phyloP scores from a whole-genome alignment of 345 rosid species.

The Lumnitzera littorea region DNA sequence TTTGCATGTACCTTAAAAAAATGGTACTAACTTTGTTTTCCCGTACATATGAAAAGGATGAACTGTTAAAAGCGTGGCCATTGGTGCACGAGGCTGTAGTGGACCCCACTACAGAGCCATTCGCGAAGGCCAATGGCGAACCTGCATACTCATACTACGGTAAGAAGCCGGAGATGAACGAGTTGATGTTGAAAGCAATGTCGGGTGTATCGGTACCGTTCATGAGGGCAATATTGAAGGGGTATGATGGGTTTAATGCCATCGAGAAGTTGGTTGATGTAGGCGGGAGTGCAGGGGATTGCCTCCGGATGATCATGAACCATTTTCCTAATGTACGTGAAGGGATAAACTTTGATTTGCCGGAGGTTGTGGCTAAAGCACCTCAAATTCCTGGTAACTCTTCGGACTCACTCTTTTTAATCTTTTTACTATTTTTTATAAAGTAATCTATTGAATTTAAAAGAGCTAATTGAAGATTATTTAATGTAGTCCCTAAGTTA shows the following conservation, averaged over 20 bases:
- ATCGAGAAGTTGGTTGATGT: conserved; percentile 64
- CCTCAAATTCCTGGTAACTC: conserved; percentile 52
- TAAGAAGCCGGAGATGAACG: conserved; percentile 74
- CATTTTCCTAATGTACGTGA: conserved; percentile 37
- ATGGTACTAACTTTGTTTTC: too few relatives aligned
- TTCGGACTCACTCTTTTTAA: neutral
- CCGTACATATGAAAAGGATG: conserved; percentile 29
- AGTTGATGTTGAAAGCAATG: conserved; percentile 82
- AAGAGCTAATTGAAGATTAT: too few relatives aligned
- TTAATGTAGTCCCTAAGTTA: too few relatives aligned
- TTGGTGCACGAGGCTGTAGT: conserved; percentile 67
- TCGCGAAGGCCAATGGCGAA: conserved; percentile 64
- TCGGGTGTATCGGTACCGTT: conserved; percentile 86
- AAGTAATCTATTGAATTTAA: too few relatives aligned
- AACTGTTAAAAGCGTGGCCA: conserved; percentile 72
- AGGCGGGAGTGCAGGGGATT: conserved; percentile 94
- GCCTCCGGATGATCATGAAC: conserved; percentile 66
- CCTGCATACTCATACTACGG: conserved; percentile 67
- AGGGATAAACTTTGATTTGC: conserved; percentile 83
- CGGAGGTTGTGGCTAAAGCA: conserved; percentile 76
- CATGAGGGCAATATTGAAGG: conserved; percentile 59
- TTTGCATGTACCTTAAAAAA: too few relatives aligned
- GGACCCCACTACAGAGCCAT: conserved; percentile 63
- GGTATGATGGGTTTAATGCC: conserved; percentile 61
- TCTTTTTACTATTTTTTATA: neutral